phyloP scores from a whole-genome alignment of 768 basidiomycete genomes.

The Suillus plorans region DNA sequence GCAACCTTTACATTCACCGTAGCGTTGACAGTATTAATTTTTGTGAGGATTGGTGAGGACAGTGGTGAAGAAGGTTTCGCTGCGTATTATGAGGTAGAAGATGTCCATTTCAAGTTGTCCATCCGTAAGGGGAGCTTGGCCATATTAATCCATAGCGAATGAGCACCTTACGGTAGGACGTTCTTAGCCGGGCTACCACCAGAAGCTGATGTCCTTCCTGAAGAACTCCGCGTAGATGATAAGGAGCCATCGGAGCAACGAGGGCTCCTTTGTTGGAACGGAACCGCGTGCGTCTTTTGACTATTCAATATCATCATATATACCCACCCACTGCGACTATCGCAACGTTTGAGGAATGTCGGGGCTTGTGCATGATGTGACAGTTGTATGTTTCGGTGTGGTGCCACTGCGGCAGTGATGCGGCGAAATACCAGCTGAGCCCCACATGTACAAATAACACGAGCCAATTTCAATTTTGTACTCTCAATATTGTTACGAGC shows the following conservation, averaged over 20 bases:
- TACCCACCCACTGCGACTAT: too few relatives aligned
- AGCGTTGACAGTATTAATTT: constrained; percentile 35
- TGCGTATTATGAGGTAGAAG: constrained; percentile 58
- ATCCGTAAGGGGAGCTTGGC: constrained; percentile 29
- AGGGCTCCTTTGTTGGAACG: constrained; percentile 27
- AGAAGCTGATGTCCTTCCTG: constrained; percentile 28
- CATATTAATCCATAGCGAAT: constrained; percentile 30
- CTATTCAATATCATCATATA: too few relatives aligned
- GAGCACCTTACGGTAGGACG: constrained; percentile 30
- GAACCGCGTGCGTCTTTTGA: constrained; percentile 30
- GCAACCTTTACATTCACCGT: constrained; percentile 31
- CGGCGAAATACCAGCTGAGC: too few relatives aligned
- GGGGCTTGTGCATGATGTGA: too few relatives aligned
- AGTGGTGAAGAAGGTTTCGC: constrained; percentile 57
- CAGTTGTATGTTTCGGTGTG: too few relatives aligned
- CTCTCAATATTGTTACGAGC: too few relatives aligned
- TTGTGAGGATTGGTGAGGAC: constrained; percentile 37
- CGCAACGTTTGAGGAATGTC: too few relatives aligned
- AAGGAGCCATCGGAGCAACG: constrained; percentile 29
- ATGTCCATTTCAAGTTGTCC: constrained; percentile 31
- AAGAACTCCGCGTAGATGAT: constrained; percentile 33
- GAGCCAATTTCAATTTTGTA: too few relatives aligned
- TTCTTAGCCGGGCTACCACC: constrained; percentile 24
- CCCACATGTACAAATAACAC: too few relatives aligned
- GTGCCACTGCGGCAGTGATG: too few relatives aligned